A percentile compares a stretch with the other conserved stretches of the same genome.
phyloP scores from a whole-genome alignment of 192 early-diverging fungal species.

The Phycomyces nitens region DNA sequence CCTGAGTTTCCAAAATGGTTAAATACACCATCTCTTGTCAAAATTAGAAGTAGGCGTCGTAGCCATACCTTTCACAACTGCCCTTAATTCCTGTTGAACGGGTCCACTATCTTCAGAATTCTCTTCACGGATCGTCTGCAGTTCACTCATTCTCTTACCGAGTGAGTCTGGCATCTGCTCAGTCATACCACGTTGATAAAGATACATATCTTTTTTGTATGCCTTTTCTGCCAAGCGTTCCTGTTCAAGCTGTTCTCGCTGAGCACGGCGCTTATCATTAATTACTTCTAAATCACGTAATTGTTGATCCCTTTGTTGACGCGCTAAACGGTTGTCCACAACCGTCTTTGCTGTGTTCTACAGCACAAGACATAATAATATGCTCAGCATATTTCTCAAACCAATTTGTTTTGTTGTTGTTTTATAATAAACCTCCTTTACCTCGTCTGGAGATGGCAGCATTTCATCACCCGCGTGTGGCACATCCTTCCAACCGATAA shows the following conservation, averaged over 20 bases:
- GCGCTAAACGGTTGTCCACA: conserved; percentile 60
- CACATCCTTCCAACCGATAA: conserved; percentile 91
- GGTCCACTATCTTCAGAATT: conserved; percentile 36
- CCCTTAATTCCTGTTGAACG: conserved; percentile 46
- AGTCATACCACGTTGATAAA: conserved; percentile 63
- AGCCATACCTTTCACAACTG: conserved; percentile 65
- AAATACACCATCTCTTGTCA: conserved; percentile 5
- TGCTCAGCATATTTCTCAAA: neutral
- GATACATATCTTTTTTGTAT: conserved; percentile 58
- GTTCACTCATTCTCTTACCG: conserved; percentile 28
- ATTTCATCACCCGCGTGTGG: conserved; percentile 89
- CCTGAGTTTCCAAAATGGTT: conserved; percentile 28
- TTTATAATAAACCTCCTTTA: conserved; percentile 11
- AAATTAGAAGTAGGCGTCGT: neutral
- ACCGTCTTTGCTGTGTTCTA: conserved; percentile 75
- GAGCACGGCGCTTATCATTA: conserved; percentile 67
- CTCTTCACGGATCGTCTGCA: conserved; percentile 32
- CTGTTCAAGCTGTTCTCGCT: conserved; percentile 46
- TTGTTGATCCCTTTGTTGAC: conserved; percentile 57
- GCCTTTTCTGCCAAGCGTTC: conserved; percentile 49
- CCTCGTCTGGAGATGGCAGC: conserved; percentile 68
- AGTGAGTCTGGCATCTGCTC: conserved; percentile 47
- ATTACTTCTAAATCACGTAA: conserved; percentile 68
- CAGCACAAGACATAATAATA: neutral
- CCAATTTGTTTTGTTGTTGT: neutral